Evolutionary conservation across 768 basidiomycete genomes (phyloP).

Genomic region (Tylopilus felleus): DNA sequence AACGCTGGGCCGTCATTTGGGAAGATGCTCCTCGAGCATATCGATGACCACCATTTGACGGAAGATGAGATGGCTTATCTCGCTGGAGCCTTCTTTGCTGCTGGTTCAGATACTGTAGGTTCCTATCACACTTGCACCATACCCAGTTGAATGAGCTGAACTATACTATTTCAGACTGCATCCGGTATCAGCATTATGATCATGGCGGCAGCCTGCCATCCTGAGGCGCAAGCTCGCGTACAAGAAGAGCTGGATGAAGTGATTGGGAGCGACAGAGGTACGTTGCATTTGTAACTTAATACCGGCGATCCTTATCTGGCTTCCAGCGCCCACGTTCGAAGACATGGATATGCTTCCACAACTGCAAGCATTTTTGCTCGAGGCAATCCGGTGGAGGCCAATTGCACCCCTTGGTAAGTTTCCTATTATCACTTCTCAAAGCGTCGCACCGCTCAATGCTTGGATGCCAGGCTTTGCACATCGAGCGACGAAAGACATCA

Average conservation of each 20-base stretch:
- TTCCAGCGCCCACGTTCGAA: constrained; percentile 33
- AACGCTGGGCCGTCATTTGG: constrained; percentile 37
- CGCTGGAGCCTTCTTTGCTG: constrained; percentile 59
- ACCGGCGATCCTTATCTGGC: not conserved
- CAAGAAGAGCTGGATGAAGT: constrained; percentile 51
- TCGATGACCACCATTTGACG: constrained; percentile 45
- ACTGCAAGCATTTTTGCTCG: constrained; percentile 34
- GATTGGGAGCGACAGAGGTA: constrained; percentile 36
- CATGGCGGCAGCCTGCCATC: constrained; percentile 48
- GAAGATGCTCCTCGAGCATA: constrained; percentile 49
- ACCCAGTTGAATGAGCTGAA: not conserved
- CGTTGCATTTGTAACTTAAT: not conserved
- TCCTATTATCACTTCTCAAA: not conserved
- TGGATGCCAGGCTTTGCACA: constrained; percentile 46
- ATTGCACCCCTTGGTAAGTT: constrained; percentile 28
- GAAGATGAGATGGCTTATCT: constrained; percentile 55
- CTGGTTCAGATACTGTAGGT: constrained; percentile 50
- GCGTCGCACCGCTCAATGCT: not conserved
- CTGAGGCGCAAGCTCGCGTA: constrained; percentile 43
- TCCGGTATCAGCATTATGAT: constrained; percentile 47
- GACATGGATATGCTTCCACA: constrained; percentile 32
- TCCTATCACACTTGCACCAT: not conserved
- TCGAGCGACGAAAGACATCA: constrained; percentile 56
- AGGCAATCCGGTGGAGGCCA: constrained; percentile 36
- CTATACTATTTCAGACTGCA: constrained; percentile 33